Percentiles rank a stretch among this genome's conserved stretches.
Conservation (phyloP, 441 rosid species). For the Flueggea neowawraea region DNA sequence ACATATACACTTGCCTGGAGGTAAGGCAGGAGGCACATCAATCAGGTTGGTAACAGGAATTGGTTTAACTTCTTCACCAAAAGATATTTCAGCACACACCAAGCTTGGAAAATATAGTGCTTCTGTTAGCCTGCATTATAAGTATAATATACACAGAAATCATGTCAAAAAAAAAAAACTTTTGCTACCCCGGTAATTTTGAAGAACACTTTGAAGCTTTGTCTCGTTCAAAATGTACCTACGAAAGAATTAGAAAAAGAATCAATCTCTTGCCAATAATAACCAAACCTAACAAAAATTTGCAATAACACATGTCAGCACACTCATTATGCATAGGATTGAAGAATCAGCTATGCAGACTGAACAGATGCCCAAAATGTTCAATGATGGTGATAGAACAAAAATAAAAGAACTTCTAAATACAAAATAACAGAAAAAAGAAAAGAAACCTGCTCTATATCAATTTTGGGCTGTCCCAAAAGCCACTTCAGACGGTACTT, state of each 20-base stretch:
- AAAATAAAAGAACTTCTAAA: not conserved
- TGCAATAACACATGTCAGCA: too few relatives aligned
- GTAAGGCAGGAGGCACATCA: constrained; percentile 68
- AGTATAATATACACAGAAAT: too few relatives aligned
- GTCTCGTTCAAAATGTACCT: constrained; percentile 31
- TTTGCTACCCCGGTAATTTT: constrained; percentile 39
- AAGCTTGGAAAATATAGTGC: constrained; percentile 29
- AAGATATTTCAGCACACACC: constrained; percentile 69
- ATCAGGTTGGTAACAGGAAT: constrained; percentile 84
- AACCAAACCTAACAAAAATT: constrained; percentile 3
- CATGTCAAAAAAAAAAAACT: too few relatives aligned
- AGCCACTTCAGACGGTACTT: constrained; percentile 55
- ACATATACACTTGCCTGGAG: constrained; percentile 46
- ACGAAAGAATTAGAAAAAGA: constrained; percentile 17
- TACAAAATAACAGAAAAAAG: not conserved
- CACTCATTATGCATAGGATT: too few relatives aligned
- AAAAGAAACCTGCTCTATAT: constrained; percentile 63
- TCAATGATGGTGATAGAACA: too few relatives aligned
- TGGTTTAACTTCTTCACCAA: constrained; percentile 54
- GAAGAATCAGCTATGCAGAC: not conserved
- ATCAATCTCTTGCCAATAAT: not conserved
- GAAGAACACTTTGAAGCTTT: constrained; percentile 20
- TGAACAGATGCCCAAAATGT: too few relatives aligned
- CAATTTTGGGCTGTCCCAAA: constrained; percentile 67
- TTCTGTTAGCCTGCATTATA: too few relatives aligned